Evolutionary conservation across 2,329 filamentous ascomycete genomes (phyloP).

Genomic region (Colletotrichum echinochloae): DNA sequence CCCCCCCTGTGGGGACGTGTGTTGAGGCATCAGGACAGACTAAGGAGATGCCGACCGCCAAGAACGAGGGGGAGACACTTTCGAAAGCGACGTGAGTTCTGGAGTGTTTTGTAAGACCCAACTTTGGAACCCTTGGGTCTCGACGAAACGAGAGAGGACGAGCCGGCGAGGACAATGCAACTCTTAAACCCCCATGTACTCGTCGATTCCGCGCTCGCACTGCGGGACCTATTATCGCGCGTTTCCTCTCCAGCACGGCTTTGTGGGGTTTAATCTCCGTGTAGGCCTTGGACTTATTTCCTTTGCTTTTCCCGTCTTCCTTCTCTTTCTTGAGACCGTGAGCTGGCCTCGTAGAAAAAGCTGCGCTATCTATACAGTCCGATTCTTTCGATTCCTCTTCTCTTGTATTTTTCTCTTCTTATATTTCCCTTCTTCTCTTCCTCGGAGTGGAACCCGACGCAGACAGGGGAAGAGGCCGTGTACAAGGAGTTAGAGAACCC

Average conservation of each 20-base stretch:
- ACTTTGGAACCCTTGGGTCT: not conserved
- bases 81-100: constrained; percentile 13
- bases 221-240: not conserved
- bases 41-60: constrained; percentile 6
- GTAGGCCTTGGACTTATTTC: constrained; percentile 16
- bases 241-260: constrained; percentile 6
- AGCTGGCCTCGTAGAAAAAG: constrained; percentile 40
- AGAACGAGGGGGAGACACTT: not conserved
- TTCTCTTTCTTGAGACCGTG: constrained; percentile 32
- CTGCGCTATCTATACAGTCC: constrained; percentile 32
- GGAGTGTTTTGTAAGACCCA: constrained; percentile 2
- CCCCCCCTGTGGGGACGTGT: not conserved
- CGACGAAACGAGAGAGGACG: not conserved
- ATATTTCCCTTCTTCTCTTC: not conserved
- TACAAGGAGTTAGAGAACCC: not conserved
- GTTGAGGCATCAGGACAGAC: not conserved
- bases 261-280: constrained; percentile 15
- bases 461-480: not conserved
- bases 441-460: not conserved
- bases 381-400: too few species aligned
- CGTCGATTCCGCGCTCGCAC: not conserved
- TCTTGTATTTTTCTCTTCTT: too few species aligned
- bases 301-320: constrained; percentile 8
- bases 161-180: constrained; percentile 12
- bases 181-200: constrained; percentile 31